phyloP scores from a whole-genome alignment of 73 alveolate genomes.

The Tetrahymena thermophila region DNA sequence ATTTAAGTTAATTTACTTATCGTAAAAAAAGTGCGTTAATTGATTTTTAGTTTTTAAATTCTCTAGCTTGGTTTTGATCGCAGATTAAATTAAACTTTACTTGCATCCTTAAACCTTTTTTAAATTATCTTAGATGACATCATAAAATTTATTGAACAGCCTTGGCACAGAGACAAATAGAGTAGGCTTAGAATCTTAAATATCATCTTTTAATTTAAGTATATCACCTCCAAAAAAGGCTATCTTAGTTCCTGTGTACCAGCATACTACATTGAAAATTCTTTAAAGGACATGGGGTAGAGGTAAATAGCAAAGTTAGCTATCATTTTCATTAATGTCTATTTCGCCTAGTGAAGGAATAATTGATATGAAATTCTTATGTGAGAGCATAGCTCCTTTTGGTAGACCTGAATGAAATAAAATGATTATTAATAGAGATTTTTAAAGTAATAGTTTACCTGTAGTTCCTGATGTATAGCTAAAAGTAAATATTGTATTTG shows the following conservation, averaged over 20 bases:
- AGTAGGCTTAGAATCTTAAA: conserved; percentile 86
- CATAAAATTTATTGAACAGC: conserved; percentile 81
- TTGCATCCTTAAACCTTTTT: conserved; percentile 56
- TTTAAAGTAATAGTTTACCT: conserved; percentile 35
- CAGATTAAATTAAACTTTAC: conserved; percentile 60
- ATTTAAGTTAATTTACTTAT: conserved; percentile 8
- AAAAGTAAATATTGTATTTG: conserved; percentile 31
- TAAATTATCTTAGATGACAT: conserved; percentile 62
- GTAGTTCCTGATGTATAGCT: conserved; percentile 89
- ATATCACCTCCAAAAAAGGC: conserved; percentile 88
- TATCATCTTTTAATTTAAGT: conserved; percentile 69
- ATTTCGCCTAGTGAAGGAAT: conserved; percentile 27
- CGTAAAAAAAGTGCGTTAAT: conserved; percentile 62
- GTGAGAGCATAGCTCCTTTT: conserved; percentile 81
- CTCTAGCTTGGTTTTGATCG: conserved; percentile 56
- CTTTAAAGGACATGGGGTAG: conserved; percentile 85
- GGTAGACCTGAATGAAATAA: conserved; percentile 88
- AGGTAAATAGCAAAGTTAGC: conserved; percentile 75
- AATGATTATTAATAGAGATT: conserved; percentile 59
- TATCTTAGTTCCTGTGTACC: conserved; percentile 52
- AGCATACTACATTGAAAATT: conserved; percentile 30
- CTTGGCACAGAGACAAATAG: conserved; percentile 95
- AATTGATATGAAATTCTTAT: conserved; percentile 48
- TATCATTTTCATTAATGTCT: conserved; percentile 50
- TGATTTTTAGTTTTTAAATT: conserved; percentile 43